These are phyloP conservation scores for Ophiostoma sp. DNA, from an alignment of 2,329 filamentous ascomycete species.

Conservation along the genomic window DNA sequence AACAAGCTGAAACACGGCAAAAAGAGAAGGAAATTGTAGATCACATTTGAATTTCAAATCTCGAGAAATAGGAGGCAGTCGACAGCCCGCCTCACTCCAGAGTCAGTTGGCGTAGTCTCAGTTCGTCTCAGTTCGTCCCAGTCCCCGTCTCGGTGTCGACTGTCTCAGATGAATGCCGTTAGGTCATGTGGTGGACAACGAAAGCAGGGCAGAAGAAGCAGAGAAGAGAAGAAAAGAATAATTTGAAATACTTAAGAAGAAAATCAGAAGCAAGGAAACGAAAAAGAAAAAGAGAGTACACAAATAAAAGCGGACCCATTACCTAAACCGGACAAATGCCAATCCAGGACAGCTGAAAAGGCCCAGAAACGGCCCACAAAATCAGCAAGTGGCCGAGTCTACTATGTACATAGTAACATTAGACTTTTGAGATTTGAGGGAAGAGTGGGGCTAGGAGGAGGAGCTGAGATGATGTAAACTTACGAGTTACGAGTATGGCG, in stretches of 20 bases:
- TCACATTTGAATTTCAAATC: not conserved
- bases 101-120: not conserved
- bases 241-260: not conserved
- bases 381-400: not conserved
- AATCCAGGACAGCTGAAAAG: slow-evolving; percentile 7
- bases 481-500: no score
- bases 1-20: not conserved
- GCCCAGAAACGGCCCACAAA: not conserved
- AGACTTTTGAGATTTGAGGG: not conserved
- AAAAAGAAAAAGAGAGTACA: not conserved
- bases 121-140: no score
- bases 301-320: not conserved
- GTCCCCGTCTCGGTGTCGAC: not conserved
- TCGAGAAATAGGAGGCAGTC: not conserved
- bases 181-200: not conserved
- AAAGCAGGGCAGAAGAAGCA: not conserved
- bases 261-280: not conserved
- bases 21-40: not conserved
- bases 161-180: not conserved
- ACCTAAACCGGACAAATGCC: not conserved
- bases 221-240: not conserved
- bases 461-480: not conserved
- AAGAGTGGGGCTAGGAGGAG: not conserved
- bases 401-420: no score
- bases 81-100: no score